Base-by-base conservation (phyloP, 257 asterid species). In the Fraxinus quadrangulata region DNA sequence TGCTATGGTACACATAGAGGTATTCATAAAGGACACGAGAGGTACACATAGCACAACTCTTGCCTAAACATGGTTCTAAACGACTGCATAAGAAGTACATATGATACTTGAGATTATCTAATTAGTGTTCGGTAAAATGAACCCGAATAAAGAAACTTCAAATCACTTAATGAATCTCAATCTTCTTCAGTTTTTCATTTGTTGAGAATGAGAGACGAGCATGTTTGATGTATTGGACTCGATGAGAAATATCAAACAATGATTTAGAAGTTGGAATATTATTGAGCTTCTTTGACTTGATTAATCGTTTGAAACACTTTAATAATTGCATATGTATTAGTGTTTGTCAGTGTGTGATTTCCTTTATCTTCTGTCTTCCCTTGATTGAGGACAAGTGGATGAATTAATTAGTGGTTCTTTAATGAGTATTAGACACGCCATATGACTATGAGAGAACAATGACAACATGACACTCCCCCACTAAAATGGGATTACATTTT, bases 271-370 rank as follows among this genome's bases (percentile, higher is more conserved):
- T 63, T 23, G 5, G 69, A 63, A 26, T 6, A 63, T 63, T 63
- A 26, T 63, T 26, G 36, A 63, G 69, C 69, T 63, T 63, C 69
- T 63, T 63, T 63, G 69, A 63, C 69, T 63, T 24, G 69, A 26
- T 26, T 63, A 24, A 24, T 63, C 69, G 26, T n/a, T 59, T 59
- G 67, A 12, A 23, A 34, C 13, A 63, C 69, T 26, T 63, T 12
- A 63, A 63, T 26, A 10, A 63, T 63, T 23, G 51, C 17, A 42
- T 42, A 26, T 63, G 69, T 12, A 24, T 23, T 63, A 26, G 69
- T 26, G 69, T 42, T 42, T 37, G 42, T 37, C 17, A 12, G 51
- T 42, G 51, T 42, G 1, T 42, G 51, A 42, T 63, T 36, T 63
- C 17, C 69, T 9, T 26, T 26, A 23, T 63, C 36, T 24, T 12